Percentiles rank a stretch among this genome's conserved stretches.
Conservation (phyloP, 306 rosid species). For the Sicyos baderoa region DNA sequence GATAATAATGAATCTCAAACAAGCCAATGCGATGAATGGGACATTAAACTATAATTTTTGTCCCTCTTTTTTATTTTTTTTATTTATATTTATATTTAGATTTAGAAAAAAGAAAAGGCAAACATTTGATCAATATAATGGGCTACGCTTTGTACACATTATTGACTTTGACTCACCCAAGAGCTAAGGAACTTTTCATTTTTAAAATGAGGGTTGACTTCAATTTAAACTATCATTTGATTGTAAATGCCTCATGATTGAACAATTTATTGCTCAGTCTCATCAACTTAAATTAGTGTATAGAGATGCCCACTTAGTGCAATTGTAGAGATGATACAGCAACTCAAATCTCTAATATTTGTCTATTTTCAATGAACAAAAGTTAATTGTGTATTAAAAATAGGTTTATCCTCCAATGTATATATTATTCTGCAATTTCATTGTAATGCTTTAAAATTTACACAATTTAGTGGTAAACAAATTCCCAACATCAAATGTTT, state of each 20-base stretch:
- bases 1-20: background rate
- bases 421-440: background rate
- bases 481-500: background rate
- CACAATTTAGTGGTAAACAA: background rate
- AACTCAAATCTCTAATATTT: background rate
- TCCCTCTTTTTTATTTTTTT: background rate
- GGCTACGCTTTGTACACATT: background rate
- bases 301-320: background rate
- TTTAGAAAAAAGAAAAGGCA: background rate
- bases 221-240: background rate
- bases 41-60: background rate
- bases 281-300: background rate
- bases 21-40: background rate
- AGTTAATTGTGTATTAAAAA: background rate
- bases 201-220: constrained; percentile 10
- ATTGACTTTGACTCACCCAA: background rate
- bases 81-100: no score
- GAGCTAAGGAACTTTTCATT: background rate
- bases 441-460: background rate
- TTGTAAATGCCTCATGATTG: constrained; percentile 1
- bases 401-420: background rate
- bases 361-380: background rate
- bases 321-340: background rate
- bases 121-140: background rate
- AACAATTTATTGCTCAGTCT: constrained; percentile 1